A percentile compares a stretch with the other conserved stretches of the same genome.
Conservation (phyloP, 129 eudicot genomes). For the Escallonia rubra region DNA sequence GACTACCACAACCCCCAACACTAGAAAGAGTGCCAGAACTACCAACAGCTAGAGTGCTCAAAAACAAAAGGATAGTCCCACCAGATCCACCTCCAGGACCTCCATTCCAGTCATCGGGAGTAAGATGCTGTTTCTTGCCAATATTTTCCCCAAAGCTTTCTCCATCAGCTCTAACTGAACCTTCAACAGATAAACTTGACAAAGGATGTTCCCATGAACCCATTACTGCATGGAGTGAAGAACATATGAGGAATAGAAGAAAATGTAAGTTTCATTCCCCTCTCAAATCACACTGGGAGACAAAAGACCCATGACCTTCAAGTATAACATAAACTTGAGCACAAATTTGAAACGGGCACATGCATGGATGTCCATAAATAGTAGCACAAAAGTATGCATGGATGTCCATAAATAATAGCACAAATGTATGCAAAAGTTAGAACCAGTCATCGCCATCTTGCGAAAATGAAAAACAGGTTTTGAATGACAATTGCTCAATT, state of each 20-base stretch:
- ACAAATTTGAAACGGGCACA: too few species aligned
- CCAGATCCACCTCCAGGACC: constrained; percentile 93
- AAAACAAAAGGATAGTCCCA: constrained; percentile 80
- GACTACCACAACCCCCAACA: constrained; percentile 76
- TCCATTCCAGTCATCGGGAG: constrained; percentile 5
- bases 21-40: constrained; percentile 62
- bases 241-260: not conserved
- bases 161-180: constrained; percentile 78
- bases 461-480: not conserved
- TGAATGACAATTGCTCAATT: not conserved
- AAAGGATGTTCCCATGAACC: constrained; percentile 84
- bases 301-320: not conserved
- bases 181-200: constrained; percentile 59
- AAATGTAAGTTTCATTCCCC: not conserved
- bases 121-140: constrained; percentile 13
- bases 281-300: not conserved
- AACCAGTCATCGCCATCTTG: too few species aligned
- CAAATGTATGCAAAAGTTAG: too few species aligned
- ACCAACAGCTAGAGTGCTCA: constrained; percentile 45
- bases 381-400: too few species aligned
- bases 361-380: too few species aligned
- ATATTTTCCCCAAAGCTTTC: constrained; percentile 39
- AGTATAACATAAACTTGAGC: too few species aligned
- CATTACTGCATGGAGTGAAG: constrained; percentile 51
- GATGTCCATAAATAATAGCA: too few species aligned